These are phyloP conservation scores for Fusarium sp. DNA, from an alignment of 2,329 filamentous ascomycete species.

Conservation along the genomic window DNA sequence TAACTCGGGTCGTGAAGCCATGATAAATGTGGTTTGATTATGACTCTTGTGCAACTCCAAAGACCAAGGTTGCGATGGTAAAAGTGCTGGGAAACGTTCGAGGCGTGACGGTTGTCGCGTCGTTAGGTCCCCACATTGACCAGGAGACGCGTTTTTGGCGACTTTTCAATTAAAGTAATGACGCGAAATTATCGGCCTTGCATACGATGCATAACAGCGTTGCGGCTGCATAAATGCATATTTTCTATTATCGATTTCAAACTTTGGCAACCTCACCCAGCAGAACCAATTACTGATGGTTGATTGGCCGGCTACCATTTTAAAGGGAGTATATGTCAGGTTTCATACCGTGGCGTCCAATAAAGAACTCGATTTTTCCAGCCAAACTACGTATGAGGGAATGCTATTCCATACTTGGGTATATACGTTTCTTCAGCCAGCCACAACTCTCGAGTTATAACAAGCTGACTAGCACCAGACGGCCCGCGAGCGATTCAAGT, in stretches of 20 bases:
- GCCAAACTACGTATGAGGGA: neutral
- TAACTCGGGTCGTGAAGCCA: conserved; percentile 77
- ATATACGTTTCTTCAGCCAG: conserved; percentile 20
- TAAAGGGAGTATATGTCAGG: no score
- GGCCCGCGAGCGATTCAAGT: neutral
- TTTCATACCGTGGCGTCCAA: conserved; percentile 8
- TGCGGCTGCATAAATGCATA: conserved; percentile 1
- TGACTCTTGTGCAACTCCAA: conserved; percentile 15
- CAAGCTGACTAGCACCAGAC: conserved; percentile 6
- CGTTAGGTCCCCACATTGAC: conserved; percentile 31
- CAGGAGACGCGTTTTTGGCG: conserved; percentile 44
- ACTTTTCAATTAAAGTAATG: conserved; percentile 39
- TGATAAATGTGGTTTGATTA: conserved; percentile 49
- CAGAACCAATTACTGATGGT: neutral
- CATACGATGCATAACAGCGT: neutral
- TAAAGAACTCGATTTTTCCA: neutral
- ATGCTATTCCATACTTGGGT: neutral
- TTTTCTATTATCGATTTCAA: neutral
- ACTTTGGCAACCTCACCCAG: neutral
- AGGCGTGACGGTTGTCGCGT: conserved; percentile 35
- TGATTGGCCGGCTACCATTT: neutral
- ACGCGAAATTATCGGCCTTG: conserved; percentile 32
- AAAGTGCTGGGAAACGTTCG: conserved; percentile 24
- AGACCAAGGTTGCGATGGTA: conserved; percentile 9
- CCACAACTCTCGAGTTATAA: conserved; percentile 12